Percentiles rank a stretch among this genome's conserved stretches.
Evolutionary conservation across 148 eudicot genomes (phyloP).

Genomic region (Diospyros lotus): DNA sequence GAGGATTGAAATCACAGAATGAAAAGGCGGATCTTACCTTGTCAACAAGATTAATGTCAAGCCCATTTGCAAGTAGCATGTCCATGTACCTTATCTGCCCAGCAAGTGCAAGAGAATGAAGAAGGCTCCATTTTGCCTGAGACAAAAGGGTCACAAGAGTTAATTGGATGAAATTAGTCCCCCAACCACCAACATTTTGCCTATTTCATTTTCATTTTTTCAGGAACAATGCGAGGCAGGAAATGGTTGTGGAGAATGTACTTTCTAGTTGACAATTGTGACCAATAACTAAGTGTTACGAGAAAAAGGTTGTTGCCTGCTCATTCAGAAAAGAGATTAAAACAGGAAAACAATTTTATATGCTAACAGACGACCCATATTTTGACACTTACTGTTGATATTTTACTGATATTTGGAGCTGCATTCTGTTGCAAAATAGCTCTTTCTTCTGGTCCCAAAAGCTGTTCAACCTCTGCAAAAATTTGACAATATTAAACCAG

Average conservation of each 20-base stretch:
- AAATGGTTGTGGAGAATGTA: neutral
- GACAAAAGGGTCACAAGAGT: constrained; percentile 10
- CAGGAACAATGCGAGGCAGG: neutral
- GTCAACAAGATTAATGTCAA: constrained; percentile 54
- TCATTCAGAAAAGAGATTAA: neutral
- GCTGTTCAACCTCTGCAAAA: constrained; percentile 65
- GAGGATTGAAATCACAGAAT: neutral
- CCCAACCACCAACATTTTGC: neutral
- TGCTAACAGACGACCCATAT: neutral
- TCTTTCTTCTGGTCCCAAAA: constrained; percentile 71
- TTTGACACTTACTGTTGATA: constrained; percentile 68
- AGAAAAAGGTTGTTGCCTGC: neutral
- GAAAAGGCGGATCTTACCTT: constrained; percentile 39
- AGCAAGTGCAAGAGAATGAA: constrained; percentile 77
- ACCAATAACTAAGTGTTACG: neutral
- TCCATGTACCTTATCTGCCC: constrained; percentile 85
- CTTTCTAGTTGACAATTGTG: neutral
- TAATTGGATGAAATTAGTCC: neutral
- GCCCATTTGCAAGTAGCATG: constrained; percentile 58
- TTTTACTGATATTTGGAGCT: constrained; percentile 52
- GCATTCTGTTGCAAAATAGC: constrained; percentile 54
- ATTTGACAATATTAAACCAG: constrained; percentile 3
- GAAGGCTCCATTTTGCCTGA: constrained; percentile 80
- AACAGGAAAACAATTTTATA: neutral
- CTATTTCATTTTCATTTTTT: neutral